Base-by-base conservation (phyloP, 1,139 yeast species). In the Candida sp. region DNA sequence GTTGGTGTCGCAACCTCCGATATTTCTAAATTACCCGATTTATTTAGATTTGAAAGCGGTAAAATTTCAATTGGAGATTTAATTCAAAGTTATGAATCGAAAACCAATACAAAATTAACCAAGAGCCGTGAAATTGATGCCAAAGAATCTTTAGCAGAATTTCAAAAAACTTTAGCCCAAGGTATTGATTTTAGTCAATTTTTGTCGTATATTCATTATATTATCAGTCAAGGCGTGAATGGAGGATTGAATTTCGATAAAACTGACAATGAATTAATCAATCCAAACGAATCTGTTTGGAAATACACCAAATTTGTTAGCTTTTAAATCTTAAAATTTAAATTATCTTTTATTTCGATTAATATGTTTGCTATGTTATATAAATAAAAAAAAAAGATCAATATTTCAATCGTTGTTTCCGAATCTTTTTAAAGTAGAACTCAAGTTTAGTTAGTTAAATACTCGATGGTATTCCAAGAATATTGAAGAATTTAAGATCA, bases 221-320 rank as follows among this genome's bases (percentile, higher is more conserved):
- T 36, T n/a, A 30, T 36, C 5, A 22, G 66, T 23, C 64, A 55
- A 44, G 77, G 79, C 41, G 57, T 52, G 35, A 77, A 66, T 42
- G 56, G 65, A 23, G 79, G 78, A 48, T 39, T 61, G 12, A 47
- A 57, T 33, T 67, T 61, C 47, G 52, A 57, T 23, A 45, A 47
- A 4, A 62, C 61, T 48, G 75, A 77, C 35, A 68, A 70, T 43
- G 84, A 80, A 51, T 50, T 74, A 21, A 66, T 80, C 43, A 80
- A 80, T 56, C 84, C 84, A 1, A 68, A 68, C 11, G 76, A 75
- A 56, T 55, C 63, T 3, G 53, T 72, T 41, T 80, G 80, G 75
- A 70, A 70, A 51, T 79, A 84, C 29, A 25, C 29, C 29, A n/a
- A n/a, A n/a, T n/a, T n/a, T n/a, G n/a, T n/a, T n/a, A n/a, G n/a